phyloP scores from a whole-genome alignment of 139 green algal genomes.

The Nannochloris sp. region DNA sequence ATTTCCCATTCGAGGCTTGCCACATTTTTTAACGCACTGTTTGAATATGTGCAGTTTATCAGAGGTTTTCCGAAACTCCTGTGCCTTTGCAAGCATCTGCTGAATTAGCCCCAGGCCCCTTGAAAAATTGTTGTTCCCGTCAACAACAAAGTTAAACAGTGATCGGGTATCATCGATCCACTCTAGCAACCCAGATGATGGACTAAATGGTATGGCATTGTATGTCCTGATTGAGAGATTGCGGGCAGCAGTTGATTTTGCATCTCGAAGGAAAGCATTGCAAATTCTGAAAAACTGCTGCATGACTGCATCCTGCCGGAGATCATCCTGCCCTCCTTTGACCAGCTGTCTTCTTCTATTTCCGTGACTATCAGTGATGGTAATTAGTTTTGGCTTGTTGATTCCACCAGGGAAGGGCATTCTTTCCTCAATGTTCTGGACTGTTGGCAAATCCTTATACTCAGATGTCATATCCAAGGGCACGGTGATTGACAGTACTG shows the following conservation, averaged over 20 bases:
- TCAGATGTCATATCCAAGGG: constrained; percentile 31
- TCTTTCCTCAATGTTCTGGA: constrained; percentile 36
- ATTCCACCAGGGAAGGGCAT: constrained; percentile 69
- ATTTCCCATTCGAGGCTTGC: constrained; percentile 71
- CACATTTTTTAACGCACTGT: constrained; percentile 16
- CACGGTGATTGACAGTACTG: constrained; percentile 37
- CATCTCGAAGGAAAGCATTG: constrained; percentile 60
- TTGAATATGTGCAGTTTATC: neutral
- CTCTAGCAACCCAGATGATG: constrained; percentile 74
- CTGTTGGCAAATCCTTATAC: constrained; percentile 47
- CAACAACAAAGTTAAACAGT: constrained; percentile 55
- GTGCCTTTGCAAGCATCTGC: neutral
- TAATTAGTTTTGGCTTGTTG: constrained; percentile 78
- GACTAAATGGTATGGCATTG: constrained; percentile 80
- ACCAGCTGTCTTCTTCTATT: constrained; percentile 45
- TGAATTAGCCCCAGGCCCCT: neutral
- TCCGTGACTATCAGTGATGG: constrained; percentile 41
- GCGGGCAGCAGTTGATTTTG: constrained; percentile 34
- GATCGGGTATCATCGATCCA: constrained; percentile 87
- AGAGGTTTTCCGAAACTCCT: neutral
- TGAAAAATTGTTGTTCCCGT: neutral
- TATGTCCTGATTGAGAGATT: constrained; percentile 74
- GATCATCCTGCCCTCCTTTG: constrained; percentile 73
- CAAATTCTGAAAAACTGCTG: constrained; percentile 91
- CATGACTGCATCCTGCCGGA: constrained; percentile 94